These are phyloP conservation scores for Penicillium macrosclerotiorum DNA, from an alignment of 495 filamentous ascomycete genomes.

Conservation along the genomic window DNA sequence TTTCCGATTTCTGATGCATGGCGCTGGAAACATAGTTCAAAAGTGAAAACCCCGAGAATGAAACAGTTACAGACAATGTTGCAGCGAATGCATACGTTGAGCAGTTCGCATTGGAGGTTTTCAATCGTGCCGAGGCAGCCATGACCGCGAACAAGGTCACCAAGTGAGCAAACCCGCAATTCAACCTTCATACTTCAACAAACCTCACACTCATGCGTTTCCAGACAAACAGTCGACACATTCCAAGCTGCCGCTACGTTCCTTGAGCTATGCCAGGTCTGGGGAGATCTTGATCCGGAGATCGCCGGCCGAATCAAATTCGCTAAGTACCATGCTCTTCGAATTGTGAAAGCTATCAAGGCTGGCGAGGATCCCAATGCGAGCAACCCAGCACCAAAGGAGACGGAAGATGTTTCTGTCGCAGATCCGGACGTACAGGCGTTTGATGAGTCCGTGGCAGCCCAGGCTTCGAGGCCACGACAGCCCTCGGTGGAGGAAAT, in stretches of 20 bases:
- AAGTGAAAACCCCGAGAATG: constrained; percentile 56
- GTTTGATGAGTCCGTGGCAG: constrained; percentile 37
- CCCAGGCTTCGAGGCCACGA: constrained; percentile 37
- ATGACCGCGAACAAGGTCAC: constrained; percentile 83
- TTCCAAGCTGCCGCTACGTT: constrained; percentile 90
- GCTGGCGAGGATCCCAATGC: constrained; percentile 91
- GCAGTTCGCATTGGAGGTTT: constrained; percentile 86
- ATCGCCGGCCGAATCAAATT: constrained; percentile 86
- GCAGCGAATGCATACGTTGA: constrained; percentile 89
- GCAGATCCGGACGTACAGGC: constrained; percentile 48
- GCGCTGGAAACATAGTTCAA: constrained; percentile 56
- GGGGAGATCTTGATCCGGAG: constrained; percentile 72
- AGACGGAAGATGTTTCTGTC: constrained; percentile 25
- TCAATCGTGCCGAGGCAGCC: constrained; percentile 76
- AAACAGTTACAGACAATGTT: constrained; percentile 76
- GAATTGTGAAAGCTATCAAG: constrained; percentile 87
- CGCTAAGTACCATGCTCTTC: constrained; percentile 90
- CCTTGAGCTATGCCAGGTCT: constrained; percentile 82
- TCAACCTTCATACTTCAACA: background rate
- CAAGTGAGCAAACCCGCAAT: constrained; percentile 50
- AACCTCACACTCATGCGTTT: constrained; percentile 12
- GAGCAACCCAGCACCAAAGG: constrained; percentile 69
- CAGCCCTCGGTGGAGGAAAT: constrained; percentile 60
- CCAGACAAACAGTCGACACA: constrained; percentile 87
- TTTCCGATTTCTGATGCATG: constrained; percentile 11